A percentile compares a stretch with the other conserved stretches of the same genome.
These are phyloP conservation scores for Inonotus obliquus DNA, from an alignment of 1,284 basidiomycete genomes.

Conservation along the genomic window DNA sequence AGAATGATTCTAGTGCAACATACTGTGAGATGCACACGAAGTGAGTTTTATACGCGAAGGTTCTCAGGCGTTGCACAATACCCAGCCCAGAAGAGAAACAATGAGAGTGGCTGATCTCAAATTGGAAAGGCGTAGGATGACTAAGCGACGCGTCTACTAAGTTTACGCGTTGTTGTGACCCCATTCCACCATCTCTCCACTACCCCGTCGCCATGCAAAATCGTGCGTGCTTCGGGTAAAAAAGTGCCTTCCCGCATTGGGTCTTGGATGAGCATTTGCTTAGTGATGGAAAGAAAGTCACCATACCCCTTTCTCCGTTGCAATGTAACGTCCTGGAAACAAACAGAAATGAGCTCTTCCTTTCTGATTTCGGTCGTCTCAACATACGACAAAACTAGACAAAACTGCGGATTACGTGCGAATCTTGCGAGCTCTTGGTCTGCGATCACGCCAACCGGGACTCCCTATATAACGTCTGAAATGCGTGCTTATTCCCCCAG, in stretches of 20 bases:
- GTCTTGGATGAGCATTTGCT: too few species aligned
- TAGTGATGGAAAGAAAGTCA: too few species aligned
- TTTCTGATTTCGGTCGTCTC: not conserved
- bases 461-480: constrained; percentile 1
- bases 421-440: not conserved
- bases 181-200: not conserved
- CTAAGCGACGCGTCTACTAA: not conserved
- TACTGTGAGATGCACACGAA: not conserved
- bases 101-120: too few species aligned
- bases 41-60: too few species aligned
- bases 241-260: too few species aligned
- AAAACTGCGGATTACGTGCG: not conserved
- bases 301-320: constrained; percentile 21
- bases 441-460: not conserved
- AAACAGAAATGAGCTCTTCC: not conserved
- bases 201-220: constrained; percentile 9
- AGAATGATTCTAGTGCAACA: not conserved
- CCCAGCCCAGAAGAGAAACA: too few species aligned
- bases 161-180: not conserved
- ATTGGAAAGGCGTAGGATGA: not conserved
- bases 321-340: not conserved
- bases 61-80: too few species aligned
- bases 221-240: constrained; percentile 4
- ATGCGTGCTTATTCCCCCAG: not conserved
- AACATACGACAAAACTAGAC: not conserved